Evolutionary conservation across 2,329 filamentous ascomycete genomes (phyloP).

Genomic region (Aspergillus sp.): DNA sequence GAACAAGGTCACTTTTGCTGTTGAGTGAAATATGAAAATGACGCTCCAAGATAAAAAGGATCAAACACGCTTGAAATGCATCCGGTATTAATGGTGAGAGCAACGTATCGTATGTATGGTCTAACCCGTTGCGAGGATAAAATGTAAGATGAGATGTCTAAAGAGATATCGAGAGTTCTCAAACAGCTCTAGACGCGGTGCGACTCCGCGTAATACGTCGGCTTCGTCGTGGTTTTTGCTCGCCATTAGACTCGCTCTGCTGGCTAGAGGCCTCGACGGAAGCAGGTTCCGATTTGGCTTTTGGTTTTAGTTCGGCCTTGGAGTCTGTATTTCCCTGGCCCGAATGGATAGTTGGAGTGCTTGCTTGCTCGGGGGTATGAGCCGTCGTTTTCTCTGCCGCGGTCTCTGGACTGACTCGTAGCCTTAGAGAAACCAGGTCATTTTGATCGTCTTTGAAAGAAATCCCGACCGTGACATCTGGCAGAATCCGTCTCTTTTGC

Average conservation of each 20-base stretch:
- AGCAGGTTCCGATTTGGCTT: neutral
- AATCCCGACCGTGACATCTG: conserved; percentile 36
- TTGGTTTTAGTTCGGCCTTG: neutral
- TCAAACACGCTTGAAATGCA: no score
- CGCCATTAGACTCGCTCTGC: conserved; percentile 8
- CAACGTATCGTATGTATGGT: no score
- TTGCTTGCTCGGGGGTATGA: neutral
- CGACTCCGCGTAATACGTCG: conserved; percentile 13
- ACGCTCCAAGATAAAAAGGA: no score
- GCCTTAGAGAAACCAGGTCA: conserved; percentile 33
- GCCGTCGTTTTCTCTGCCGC: conserved; percentile 8
- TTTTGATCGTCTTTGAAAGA: conserved; percentile 33
- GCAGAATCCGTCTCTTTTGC: conserved; percentile 28
- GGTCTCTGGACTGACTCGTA: conserved; percentile 25
- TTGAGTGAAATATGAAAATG: no score
- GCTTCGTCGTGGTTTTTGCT: conserved; percentile 15
- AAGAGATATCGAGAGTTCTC: no score
- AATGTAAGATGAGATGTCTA: no score
- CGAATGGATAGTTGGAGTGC: neutral
- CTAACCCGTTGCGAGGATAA: no score
- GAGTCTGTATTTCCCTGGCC: neutral
- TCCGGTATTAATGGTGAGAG: no score
- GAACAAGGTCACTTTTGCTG: no score
- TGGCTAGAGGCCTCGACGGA: neutral
- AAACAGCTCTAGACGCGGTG: conserved; percentile 3